Percentiles rank a stretch among this genome's conserved stretches.
phyloP scores from a whole-genome alignment of 202 grass and related monocot species.

The Schoenoplectus triqueter region DNA sequence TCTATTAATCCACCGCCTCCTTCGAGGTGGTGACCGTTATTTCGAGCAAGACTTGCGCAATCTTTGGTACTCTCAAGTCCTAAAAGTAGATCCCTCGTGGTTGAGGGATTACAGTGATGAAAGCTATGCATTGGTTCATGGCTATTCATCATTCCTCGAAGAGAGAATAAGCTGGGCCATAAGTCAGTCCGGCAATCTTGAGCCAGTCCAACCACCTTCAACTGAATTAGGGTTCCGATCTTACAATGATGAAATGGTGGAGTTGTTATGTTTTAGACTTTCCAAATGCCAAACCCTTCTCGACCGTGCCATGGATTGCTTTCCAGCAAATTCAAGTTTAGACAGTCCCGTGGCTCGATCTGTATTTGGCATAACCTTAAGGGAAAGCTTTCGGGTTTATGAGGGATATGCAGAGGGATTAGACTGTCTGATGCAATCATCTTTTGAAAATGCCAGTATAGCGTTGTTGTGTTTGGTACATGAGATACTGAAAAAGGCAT shows the following conservation, averaged over 20 bases:
- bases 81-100: slow-evolving; percentile 51
- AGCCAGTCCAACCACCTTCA: slow-evolving; percentile 44
- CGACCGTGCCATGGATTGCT: slow-evolving; percentile 71
- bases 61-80: slow-evolving; percentile 66
- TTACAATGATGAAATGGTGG: slow-evolving; percentile 28
- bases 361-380: slow-evolving; percentile 74
- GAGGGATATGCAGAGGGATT: slow-evolving; percentile 58
- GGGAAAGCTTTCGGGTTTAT: slow-evolving; percentile 92
- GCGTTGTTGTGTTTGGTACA: slow-evolving; percentile 43
- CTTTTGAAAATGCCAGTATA: slow-evolving; percentile 44
- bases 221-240: slow-evolving; percentile 25
- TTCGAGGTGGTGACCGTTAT: slow-evolving; percentile 83
- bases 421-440: slow-evolving; percentile 44
- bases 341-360: slow-evolving; percentile 48
- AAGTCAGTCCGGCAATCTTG: slow-evolving; percentile 76
- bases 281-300: slow-evolving; percentile 78
- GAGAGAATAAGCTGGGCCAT: slow-evolving; percentile 90
- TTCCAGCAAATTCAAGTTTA: slow-evolving; percentile 55
- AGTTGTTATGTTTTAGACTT: slow-evolving; percentile 55
- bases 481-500: slow-evolving; percentile 72
- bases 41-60: slow-evolving; percentile 85
- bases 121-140: slow-evolving; percentile 59
- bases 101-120: slow-evolving; percentile 43
- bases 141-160: slow-evolving; percentile 77
- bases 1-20: slow-evolving; percentile 83